Base-by-base conservation (phyloP, 495 filamentous ascomycete species). In the Parmelia sp. region DNA sequence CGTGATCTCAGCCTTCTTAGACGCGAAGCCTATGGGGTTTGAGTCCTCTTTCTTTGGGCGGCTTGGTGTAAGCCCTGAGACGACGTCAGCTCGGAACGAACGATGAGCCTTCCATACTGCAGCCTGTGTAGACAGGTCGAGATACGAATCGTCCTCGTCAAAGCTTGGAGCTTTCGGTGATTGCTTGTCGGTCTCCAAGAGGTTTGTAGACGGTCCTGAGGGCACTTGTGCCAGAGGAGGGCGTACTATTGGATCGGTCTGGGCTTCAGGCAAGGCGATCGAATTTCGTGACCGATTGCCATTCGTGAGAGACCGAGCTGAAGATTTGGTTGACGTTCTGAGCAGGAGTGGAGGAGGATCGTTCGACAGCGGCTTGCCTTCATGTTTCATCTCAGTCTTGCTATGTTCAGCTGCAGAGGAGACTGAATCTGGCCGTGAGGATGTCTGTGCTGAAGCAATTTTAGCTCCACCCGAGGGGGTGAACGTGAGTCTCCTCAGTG, bases 71-170 rank as follows among this genome's bases (percentile, higher is more conserved):
- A 66, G 23, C 15, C 65, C 55, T 10, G 62, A 65, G 21, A 64
- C 69, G 19, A 82, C 57, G 35, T 80, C 77, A 35, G 80, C 72
- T 45, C 81, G 77, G 51, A 83, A 82, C 0, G 76, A 79, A 31
- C 70, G 74, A 60, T 80, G 79, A 17, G 80, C 80, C 60, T 76
- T 74, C 8, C 75, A 57, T n/a, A 82, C 66, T 17, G 80, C 80
- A 42, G 78, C 79, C 49, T 82, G 80, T 1, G 80, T 83, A 1
- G 80, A 81, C 27, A 81, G 70, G 31, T 78, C 73, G 4, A 71
- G 66, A 36, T 79, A 79, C 4, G 67, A 71, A 51, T 71, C 69
- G 45, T 49, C 69, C 57, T 71, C 69, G 19, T 70, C 64, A 27
- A 42, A 60, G 33, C 57, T 69, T 5, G 57, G 49, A 35, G 64